Evolutionary conservation across 805 yeast genomes (phyloP).

Genomic region (Phaffomyces opuntiae): DNA sequence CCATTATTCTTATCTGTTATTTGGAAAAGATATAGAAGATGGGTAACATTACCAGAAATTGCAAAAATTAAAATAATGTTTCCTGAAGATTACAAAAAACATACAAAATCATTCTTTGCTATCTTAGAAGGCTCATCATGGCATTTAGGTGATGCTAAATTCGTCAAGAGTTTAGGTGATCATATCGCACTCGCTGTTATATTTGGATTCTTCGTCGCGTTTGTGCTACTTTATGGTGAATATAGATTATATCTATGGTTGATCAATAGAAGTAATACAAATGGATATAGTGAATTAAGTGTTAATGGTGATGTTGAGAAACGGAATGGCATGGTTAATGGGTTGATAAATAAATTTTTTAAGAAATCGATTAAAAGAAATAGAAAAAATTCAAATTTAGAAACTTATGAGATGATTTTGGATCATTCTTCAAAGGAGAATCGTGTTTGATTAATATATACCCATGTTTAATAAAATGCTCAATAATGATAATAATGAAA

Average conservation of each 20-base stretch:
- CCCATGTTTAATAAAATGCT: no score
- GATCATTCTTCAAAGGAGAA: neutral
- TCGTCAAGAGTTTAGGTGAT: conserved; percentile 64
- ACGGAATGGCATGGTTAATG: neutral
- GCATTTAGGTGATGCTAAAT: conserved; percentile 84
- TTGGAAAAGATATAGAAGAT: conserved; percentile 82
- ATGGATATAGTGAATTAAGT: no score
- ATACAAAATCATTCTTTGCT: conserved; percentile 57
- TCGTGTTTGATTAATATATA: no score
- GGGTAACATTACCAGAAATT: conserved; percentile 57
- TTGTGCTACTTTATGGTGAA: conserved; percentile 38
- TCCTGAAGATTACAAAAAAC: conserved; percentile 66
- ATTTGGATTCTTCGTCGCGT: conserved; percentile 59
- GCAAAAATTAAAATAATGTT: conserved; percentile 62
- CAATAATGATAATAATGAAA: no score
- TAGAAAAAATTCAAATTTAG: conserved; percentile 22
- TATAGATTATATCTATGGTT: conserved; percentile 38
- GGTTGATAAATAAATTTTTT: conserved; percentile 14
- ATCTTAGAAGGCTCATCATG: conserved; percentile 83
- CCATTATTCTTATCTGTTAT: conserved; percentile 81
- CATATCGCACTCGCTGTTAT: conserved; percentile 70
- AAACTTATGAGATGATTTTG: conserved; percentile 14
- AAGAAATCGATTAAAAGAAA: conserved; percentile 18
- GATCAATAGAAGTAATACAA: neutral
- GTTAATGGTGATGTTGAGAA: no score